Evolutionary conservation across 2,329 filamentous ascomycete genomes (phyloP), one percentile per base, ranked within the genome.

Genomic region (Verticillium nubilum): DNA sequence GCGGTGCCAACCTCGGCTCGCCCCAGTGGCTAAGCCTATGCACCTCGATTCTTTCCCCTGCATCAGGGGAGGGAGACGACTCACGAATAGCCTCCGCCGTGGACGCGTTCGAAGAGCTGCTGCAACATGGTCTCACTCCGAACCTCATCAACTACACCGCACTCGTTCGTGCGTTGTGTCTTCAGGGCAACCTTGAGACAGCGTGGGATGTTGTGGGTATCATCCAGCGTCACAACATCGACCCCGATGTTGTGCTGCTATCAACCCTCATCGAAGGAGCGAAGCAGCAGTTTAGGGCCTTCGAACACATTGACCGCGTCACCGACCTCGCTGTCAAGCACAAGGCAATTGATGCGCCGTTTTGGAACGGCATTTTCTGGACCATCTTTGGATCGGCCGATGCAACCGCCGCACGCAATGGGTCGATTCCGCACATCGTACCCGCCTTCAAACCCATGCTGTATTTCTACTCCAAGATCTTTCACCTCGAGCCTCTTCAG

Each of bases 241-340:
- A 81, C 58, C 83, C 90, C 0, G 86, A 96, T 69, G 74, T 74
- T 0, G 82, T 85, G 63, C 88, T 91, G 0, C 91, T 87, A 69
- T 79, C 86, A 1, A 86, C 86, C 28, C 76, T 97, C 33, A 80
- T 96, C 50, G 83, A 87, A 60, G 88, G 88, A 31, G 88, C 90
- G 57, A 91, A 91, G 65, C 69, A 70, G 4, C 77, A 78, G 23
- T 72, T 78, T 26, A 80, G 90, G 3, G 42, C 42, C 61, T 75
- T 80, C 4, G 71, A 77, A 3, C 79, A 80, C 27, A 77, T 92
- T n/a, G 59, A 62, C 17, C 66, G 66, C 31, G 68, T 72, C 1
- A 62, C 75, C 28, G 75, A 74, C 12, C 66, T 76, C 1, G 74
- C 72, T 25, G 53, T 47, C 37, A 42, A 59, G 42, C 47, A 79